Conservation (phyloP, 768 basidiomycete genomes). For the Mycena chlorophos region DNA sequence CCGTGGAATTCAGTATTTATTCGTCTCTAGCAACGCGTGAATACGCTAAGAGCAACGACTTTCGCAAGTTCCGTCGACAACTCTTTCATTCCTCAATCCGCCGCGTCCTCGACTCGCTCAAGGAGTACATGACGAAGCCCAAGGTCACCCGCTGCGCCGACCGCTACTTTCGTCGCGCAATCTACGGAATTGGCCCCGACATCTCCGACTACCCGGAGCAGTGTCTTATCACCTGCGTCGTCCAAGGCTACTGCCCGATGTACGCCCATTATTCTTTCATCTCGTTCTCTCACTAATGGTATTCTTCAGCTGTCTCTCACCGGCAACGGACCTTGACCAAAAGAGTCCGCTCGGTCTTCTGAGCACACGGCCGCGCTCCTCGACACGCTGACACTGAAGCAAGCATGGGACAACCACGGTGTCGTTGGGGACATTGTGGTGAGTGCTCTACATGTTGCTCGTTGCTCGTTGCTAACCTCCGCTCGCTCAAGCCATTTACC, state of each 20-base stretch:
- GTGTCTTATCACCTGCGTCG: constrained; percentile 10
- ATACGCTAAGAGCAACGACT: constrained; percentile 5
- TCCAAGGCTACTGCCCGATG: constrained; percentile 2
- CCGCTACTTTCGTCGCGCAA: constrained; percentile 13
- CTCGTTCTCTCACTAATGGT: background rate
- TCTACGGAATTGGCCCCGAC: constrained; percentile 25
- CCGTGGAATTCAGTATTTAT: background rate
- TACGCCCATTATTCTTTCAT: background rate
- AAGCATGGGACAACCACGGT: constrained; percentile 27
- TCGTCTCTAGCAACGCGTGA: constrained; percentile 6
- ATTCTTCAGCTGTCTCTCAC: background rate
- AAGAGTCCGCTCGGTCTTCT: constrained; percentile 3
- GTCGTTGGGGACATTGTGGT: constrained; percentile 25
- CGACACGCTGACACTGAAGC: background rate
- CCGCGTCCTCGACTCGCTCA: background rate
- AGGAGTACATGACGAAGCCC: background rate
- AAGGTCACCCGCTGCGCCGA: constrained; percentile 18
- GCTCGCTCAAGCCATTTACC: constrained; percentile 17
- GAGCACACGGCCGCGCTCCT: constrained; percentile 21
- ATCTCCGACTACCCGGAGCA: constrained; percentile 27
- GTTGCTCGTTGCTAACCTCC: background rate
- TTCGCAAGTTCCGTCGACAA: constrained; percentile 22
- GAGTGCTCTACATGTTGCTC: constrained; percentile 1
- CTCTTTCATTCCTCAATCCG: constrained; percentile 23
- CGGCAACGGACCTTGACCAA: background rate